Evolutionary conservation across 345 rosid species (phyloP), one percentile per base, ranked within the genome.

Genomic region (Physaria fendleri): DNA sequence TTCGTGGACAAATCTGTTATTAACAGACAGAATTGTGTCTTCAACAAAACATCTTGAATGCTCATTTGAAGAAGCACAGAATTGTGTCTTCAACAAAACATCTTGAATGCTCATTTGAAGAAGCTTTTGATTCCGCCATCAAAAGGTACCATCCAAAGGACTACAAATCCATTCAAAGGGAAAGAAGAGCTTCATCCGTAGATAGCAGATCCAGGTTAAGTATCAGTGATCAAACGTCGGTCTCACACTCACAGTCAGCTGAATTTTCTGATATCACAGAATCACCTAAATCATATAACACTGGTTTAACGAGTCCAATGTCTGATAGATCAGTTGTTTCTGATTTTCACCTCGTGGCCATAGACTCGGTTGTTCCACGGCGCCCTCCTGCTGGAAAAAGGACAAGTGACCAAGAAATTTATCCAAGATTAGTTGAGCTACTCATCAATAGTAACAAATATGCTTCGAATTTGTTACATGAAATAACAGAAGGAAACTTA

Each of bases 351-450:
- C 77, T 87, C 34, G 87, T 93, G 37, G 91, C 95, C 45, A 93
- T 90, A 73, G 99, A 93, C 79, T 87, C 97, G 5, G 87, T 86
- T 48, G 95, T 93, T 75, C 99, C 99, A 17, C 90, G 99, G 24
- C 77, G 99, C 13, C 99, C 99, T 64, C 99, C 99, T 37, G 92
- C 91, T 40, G 99, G 85, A 60, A 93, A 90, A 81, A 96, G 96
- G 37, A 55, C 96, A 62, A 85, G 92, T 67, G 99, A 93, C 76
- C 96, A 87, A 33, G 80, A 75, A 49, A 82, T 76, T 62, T 93
- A 93, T 79, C 99, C 99, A 18, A 87, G 81, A 74, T 59, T 93
- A 81, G 92, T 93, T 25, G 97, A 93, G 82, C 76, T 93, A 48
- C 92, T 93, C 66, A 77, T 90, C 59, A 93, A 93, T 60, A 75